These are phyloP conservation scores for Botryotinia calthae DNA, from an alignment of 2,329 filamentous ascomycete genomes.

Conservation along the genomic window DNA sequence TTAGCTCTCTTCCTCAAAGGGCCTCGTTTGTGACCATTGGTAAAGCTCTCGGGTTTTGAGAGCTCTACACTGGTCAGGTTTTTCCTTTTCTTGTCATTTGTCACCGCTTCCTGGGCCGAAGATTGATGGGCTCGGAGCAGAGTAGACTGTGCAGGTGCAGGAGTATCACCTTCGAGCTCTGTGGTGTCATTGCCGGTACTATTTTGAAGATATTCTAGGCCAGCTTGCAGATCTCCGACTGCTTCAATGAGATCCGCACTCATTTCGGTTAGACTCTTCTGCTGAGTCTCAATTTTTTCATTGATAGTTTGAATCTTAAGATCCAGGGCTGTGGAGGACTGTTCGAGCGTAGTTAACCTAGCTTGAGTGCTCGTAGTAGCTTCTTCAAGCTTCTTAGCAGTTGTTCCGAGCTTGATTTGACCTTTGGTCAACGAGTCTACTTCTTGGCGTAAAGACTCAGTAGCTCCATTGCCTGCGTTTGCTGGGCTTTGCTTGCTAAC, in stretches of 20 bases:
- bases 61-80: background rate
- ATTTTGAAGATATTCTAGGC: background rate
- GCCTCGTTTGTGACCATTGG: background rate
- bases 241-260: background rate
- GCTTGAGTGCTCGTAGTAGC: background rate
- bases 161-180: background rate
- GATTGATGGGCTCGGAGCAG: background rate
- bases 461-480: background rate
- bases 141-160: too few species aligned
- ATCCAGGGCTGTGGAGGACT: background rate
- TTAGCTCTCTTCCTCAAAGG: background rate
- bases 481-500: background rate
- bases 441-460: constrained; percentile 16
- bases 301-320: background rate
- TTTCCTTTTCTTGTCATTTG: background rate
- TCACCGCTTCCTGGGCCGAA: background rate
- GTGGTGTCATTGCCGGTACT: background rate
- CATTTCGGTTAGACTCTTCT: background rate
- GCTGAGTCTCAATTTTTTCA: background rate
- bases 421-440: constrained; percentile 1
- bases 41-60: background rate
- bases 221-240: background rate
- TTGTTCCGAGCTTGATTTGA: background rate
- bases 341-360: background rate
- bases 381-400: background rate